These are phyloP conservation scores for Penicillium canescens DNA, from an alignment of 495 filamentous ascomycete genomes.

Conservation along the genomic window DNA sequence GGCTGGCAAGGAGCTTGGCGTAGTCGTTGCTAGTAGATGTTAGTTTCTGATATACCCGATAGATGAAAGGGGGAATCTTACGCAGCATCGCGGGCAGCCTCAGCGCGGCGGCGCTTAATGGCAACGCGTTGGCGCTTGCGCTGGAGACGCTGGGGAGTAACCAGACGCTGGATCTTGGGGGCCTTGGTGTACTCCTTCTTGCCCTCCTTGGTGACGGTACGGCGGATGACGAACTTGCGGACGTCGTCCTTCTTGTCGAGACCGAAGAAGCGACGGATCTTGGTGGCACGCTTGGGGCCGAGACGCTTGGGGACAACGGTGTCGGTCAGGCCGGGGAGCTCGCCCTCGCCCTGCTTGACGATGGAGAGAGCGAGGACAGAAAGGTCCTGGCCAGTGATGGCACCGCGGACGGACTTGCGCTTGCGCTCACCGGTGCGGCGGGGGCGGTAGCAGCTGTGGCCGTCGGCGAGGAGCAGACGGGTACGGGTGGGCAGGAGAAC, in stretches of 20 bases:
- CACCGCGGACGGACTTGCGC: slow-evolving; percentile 96
- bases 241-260: slow-evolving; percentile 99
- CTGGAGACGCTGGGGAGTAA: slow-evolving; percentile 99
- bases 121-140: slow-evolving; percentile 97
- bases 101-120: slow-evolving; percentile 94
- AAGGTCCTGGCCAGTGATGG: slow-evolving; percentile 92
- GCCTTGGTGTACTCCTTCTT: slow-evolving; percentile 99
- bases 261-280: slow-evolving; percentile 98
- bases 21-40: slow-evolving; percentile 70
- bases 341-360: slow-evolving; percentile 94
- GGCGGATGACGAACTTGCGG: slow-evolving; percentile 99
- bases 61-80: slow-evolving; percentile 54
- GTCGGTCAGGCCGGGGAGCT: slow-evolving; percentile 95
- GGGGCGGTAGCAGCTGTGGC: slow-evolving; percentile 91
- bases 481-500: slow-evolving; percentile 94
- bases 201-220: slow-evolving; percentile 96
- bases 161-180: slow-evolving; percentile 97
- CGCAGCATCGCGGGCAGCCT: slow-evolving; percentile 97
- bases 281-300: slow-evolving; percentile 98
- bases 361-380: slow-evolving; percentile 89
- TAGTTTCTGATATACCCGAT: slow-evolving; percentile 14
- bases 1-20: slow-evolving; percentile 87
- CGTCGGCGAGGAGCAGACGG: slow-evolving; percentile 86
- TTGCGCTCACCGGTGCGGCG: slow-evolving; percentile 97
- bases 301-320: slow-evolving; percentile 95